Evolutionary conservation across 2,329 filamentous ascomycete species (phyloP), one percentile per base, ranked within the genome.

Genomic region (Gyromitra esculenta): DNA sequence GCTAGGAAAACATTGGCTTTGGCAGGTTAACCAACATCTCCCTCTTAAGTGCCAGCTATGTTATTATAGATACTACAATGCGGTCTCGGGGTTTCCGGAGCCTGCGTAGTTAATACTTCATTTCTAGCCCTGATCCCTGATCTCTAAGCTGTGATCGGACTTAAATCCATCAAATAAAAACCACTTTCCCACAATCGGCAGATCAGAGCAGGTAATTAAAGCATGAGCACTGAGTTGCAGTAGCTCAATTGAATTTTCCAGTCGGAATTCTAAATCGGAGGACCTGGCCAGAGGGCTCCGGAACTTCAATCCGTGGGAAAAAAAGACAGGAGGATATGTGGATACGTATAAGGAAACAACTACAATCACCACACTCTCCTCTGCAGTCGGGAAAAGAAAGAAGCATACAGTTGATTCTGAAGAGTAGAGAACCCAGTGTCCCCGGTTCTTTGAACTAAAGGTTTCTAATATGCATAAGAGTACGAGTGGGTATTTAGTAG

Each of bases 291-390:
- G 39, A 69, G 39, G n/a, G 21, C 11, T 21, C 43, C 52, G 41
- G 54, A 59, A n/a, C n/a, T 69, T 21, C 25, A 25, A 37, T 59
- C 65, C 54, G 25, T 15, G n/a, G 41, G 50, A 39, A 48, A 59
- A 9, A 25, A 48, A 50, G 65, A 69, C 25, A 31, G 25, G 65
- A 31, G 25, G 48, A 15, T 18, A 41, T 18, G 64, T n/a, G 18
- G 31, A 31, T 31, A 31, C 25, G 2, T 31, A 31, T 31, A 31
- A 3, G 2, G 25, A 5, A 60, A n/a, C 31, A 66, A n/a, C 48
- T 31, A 56, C 21, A 39, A 52, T 39, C 9, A 45, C 31, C 6
- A 21, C 21, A 65, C 15, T 15, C 25, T 21, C n/a, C 7, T 35
- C 50, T 54, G 50, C 50, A 25, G 25, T 6, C 25, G 21, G 1